phyloP scores from a whole-genome alignment of 768 basidiomycete species.

The Rhodosporidiobolus odoratus region DNA sequence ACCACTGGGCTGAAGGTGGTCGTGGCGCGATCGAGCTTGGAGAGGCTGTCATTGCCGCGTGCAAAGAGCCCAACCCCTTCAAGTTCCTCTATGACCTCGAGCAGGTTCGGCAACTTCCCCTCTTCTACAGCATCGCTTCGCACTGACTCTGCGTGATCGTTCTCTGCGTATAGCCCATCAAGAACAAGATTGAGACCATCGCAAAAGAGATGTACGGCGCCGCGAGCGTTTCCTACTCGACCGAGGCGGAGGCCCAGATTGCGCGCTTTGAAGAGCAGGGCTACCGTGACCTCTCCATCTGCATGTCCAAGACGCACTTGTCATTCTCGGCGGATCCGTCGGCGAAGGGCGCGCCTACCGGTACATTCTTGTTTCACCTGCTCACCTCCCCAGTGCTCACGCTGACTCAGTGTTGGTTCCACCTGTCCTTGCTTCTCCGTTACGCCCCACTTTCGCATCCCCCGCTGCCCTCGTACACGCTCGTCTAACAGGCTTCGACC shows the following conservation, averaged over 20 bases:
- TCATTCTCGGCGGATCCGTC: conserved; percentile 93
- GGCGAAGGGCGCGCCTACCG: conserved; percentile 80
- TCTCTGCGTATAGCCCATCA: conserved; percentile 55
- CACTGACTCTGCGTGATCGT: no score
- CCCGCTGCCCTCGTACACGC: not conserved
- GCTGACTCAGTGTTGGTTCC: no score
- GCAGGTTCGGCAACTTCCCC: conserved; percentile 32
- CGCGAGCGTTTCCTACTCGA: conserved; percentile 77
- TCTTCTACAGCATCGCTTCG: no score
- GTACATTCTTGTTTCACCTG: conserved; percentile 48
- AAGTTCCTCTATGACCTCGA: conserved; percentile 73
- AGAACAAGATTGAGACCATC: conserved; percentile 81
- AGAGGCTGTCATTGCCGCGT: conserved; percentile 80
- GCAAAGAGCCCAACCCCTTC: conserved; percentile 63
- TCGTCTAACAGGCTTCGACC: conserved; percentile 67
- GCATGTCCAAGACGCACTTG: conserved; percentile 65
- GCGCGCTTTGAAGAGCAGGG: conserved; percentile 90
- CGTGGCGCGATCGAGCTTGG: conserved; percentile 83
- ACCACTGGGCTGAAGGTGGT: conserved; percentile 96
- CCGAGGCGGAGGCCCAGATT: conserved; percentile 74
- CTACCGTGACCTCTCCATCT: conserved; percentile 61
- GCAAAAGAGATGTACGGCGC: conserved; percentile 64
- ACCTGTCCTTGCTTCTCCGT: not conserved
- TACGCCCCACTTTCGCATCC: not conserved
- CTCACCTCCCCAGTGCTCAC: conserved; percentile 8